Base-by-base conservation (phyloP, 2,329 filamentous ascomycete genomes). In the Aspergillus pseudoglaucus region DNA sequence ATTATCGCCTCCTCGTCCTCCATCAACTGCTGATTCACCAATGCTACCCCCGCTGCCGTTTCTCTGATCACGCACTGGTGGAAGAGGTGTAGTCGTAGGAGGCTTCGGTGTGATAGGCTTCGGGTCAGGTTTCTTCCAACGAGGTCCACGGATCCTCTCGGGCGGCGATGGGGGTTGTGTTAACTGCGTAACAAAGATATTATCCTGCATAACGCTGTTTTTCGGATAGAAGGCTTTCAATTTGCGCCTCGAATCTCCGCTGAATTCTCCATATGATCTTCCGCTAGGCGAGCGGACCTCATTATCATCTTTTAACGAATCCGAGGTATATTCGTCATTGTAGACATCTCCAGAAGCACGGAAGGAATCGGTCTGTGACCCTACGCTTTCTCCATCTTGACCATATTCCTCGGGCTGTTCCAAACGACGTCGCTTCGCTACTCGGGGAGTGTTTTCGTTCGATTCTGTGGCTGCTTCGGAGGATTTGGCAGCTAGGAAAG, bases 101-200 rank as follows among this genome's bases (percentile, higher is more conserved):
- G 45, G 40, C 22, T 47, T 47, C 15, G 52, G 55, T 43, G 35
- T 43, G 33, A 59, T 54, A 32, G 58, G 48, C 47, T 58, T 57
- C 8, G 61, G 57, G 35, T 61, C 65, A 14, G 71, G 69, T 50
- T 73, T 76, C 51, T 69, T 74, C 70, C 75, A 79, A 48, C 75
- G 70, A 9, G 76, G 71, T 1, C 75, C 75, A 53, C 76, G 70
- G 47, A 78, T 75, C 50, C 70, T 64, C 44, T 75, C 76, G 2
- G 76, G 76, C 50, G 74, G 77, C 1, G 75, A 77, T 46, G 64
- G 63, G 35, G 72, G 69, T 45, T 73, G 71, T 4, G 73, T 74
- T 40, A 74, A 62, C 52, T 76, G 73, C 0, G 72, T 75, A 15
- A 75, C 72, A 47, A 75, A 76, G 3, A 69, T 69, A 45, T 74